Conservation (phyloP, 805 yeast species). For the Brettanomyces naardenensis region DNA sequence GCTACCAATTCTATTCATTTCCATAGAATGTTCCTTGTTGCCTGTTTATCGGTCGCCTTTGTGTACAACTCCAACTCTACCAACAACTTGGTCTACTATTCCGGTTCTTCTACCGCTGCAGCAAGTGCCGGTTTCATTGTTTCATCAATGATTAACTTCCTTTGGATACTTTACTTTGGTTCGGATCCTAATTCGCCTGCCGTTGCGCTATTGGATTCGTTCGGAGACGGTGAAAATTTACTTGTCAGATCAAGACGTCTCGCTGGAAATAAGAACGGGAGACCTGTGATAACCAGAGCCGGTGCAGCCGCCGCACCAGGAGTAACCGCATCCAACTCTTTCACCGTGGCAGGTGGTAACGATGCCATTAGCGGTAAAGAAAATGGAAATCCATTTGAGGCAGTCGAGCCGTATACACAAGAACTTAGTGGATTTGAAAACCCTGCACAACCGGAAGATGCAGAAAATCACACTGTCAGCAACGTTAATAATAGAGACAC, state of each 20-base stretch:
- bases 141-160: constrained; percentile 68
- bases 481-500: not conserved
- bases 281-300: not conserved
- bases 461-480: constrained; percentile 28
- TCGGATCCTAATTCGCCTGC: constrained; percentile 85
- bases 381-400: constrained; percentile 4
- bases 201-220: constrained; percentile 78
- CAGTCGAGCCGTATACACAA: constrained; percentile 4
- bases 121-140: constrained; percentile 91
- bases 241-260: not conserved
- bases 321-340: not conserved
- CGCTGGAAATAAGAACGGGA: not conserved
- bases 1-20: constrained; percentile 56
- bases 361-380: not conserved
- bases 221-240: constrained; percentile 38
- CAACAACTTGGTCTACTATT: constrained; percentile 67
- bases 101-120: constrained; percentile 61
- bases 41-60: constrained; percentile 61
- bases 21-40: constrained; percentile 54
- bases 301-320: not conserved
- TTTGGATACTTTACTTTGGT: constrained; percentile 88
- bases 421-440: constrained; percentile 11
- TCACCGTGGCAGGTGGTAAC: not conserved
- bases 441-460: constrained; percentile 28
- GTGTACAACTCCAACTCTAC: constrained; percentile 81